Conservation (phyloP, 2,329 filamentous ascomycete genomes). For the Hymenoscyphus occultus region DNA sequence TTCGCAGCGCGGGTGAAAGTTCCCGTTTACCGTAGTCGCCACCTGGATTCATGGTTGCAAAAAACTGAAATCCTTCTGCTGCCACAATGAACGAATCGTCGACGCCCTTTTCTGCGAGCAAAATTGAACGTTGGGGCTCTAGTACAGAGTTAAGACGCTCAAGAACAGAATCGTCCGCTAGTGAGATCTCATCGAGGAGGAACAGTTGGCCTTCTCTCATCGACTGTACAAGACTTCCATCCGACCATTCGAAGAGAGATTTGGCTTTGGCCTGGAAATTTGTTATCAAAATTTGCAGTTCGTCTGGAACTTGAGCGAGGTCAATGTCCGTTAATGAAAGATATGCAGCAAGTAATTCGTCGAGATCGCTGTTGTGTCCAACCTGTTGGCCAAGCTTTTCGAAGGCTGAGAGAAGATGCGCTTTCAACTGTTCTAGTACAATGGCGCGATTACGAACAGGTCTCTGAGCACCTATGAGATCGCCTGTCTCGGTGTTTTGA, state of each 20-base stretch:
- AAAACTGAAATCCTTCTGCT: constrained; percentile 81
- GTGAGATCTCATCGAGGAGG: constrained; percentile 93
- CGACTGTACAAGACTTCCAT: constrained; percentile 88
- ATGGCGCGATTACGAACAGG: constrained; percentile 82
- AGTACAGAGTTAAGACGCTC: constrained; percentile 96
- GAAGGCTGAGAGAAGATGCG: constrained; percentile 55
- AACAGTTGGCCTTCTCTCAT: constrained; percentile 92
- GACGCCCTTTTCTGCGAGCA: constrained; percentile 91
- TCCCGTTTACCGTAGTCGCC: constrained; percentile 98
- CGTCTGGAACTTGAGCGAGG: constrained; percentile 34
- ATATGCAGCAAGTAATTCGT: constrained; percentile 46
- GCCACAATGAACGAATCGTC: constrained; percentile 78
- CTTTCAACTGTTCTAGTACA: constrained; percentile 62
- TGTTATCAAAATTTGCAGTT: constrained; percentile 41
- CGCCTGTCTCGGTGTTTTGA: constrained; percentile 96
- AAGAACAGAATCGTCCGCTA: constrained; percentile 95
- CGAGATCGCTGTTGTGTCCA: constrained; percentile 58
- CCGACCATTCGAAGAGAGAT: constrained; percentile 92
- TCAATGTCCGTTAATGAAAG: constrained; percentile 47
- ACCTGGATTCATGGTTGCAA: constrained; percentile 98
- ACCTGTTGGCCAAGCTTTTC: constrained; percentile 44
- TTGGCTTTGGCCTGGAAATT: constrained; percentile 62
- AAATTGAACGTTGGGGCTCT: constrained; percentile 78
- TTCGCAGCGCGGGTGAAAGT: constrained; percentile 87
- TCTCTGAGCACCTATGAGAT: constrained; percentile 92